Conservation (phyloP, 768 basidiomycete genomes). For the Termitomyces sp. region DNA sequence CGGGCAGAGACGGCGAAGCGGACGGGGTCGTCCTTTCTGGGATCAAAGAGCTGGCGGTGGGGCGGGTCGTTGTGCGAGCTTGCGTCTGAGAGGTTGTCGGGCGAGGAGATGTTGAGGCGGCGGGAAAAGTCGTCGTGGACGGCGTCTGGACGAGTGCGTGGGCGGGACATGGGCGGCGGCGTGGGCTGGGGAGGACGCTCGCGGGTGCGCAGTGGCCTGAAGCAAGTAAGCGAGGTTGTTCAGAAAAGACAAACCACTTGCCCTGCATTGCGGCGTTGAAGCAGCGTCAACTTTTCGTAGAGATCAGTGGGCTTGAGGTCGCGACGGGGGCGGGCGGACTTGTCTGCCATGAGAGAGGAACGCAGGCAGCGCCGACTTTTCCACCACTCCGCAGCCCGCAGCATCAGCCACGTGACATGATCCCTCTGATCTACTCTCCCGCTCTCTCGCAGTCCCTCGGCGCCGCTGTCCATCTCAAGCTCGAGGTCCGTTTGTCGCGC, state of each 20-base stretch:
- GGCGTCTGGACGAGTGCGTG: conserved; percentile 26
- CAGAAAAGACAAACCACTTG: conserved; percentile 23
- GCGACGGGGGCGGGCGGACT: conserved; percentile 35
- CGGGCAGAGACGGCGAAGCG: conserved; percentile 69
- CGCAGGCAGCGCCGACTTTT: conserved; percentile 10
- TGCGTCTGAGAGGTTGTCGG: conserved; percentile 59
- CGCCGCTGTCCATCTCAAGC: conserved; percentile 60
- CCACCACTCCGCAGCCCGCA: conserved; percentile 16
- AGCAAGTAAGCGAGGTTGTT: background rate
- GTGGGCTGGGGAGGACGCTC: conserved; percentile 18
- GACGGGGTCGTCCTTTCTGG: conserved; percentile 86
- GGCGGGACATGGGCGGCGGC: conserved; percentile 14
- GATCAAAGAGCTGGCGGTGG: conserved; percentile 75
- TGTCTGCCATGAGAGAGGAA: conserved; percentile 25
- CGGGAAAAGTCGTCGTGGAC: conserved; percentile 66
- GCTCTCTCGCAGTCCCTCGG: conserved; percentile 49
- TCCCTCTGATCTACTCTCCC: conserved; percentile 59
- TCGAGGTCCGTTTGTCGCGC: conserved; percentile 43
- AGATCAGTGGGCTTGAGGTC: conserved; percentile 41
- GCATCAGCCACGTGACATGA: conserved; percentile 31
- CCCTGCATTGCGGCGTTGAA: conserved; percentile 62
- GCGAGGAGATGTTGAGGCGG: conserved; percentile 59
- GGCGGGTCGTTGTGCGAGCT: conserved; percentile 37
- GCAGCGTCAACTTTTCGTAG: conserved; percentile 58
- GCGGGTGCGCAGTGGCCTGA: background rate